These are phyloP conservation scores for Alternaria solani DNA, from an alignment of 2,329 filamentous ascomycete species.

Conservation along the genomic window DNA sequence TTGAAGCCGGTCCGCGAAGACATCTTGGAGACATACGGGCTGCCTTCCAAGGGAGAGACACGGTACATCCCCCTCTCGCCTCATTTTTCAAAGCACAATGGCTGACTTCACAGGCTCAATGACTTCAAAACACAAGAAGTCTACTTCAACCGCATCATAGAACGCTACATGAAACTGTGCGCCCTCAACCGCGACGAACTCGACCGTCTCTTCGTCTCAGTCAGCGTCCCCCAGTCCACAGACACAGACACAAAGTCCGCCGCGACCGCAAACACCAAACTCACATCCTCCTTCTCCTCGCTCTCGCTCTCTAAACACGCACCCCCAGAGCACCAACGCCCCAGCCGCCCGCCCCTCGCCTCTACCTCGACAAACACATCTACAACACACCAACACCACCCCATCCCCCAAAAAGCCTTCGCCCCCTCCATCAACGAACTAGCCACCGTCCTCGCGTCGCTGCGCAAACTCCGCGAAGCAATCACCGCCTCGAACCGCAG, in stretches of 20 bases:
- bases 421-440: slow-evolving; percentile 63
- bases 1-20: slow-evolving; percentile 79
- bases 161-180: slow-evolving; percentile 90
- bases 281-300: slow-evolving; percentile 24
- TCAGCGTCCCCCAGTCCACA: slow-evolving; percentile 51
- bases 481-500: slow-evolving; percentile 79
- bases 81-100: background rate
- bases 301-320: slow-evolving; percentile 32
- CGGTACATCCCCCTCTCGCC: slow-evolving; percentile 61
- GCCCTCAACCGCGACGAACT: slow-evolving; percentile 77
- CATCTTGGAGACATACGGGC: slow-evolving; percentile 79
- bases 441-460: slow-evolving; percentile 77
- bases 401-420: slow-evolving; percentile 35
- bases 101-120: slow-evolving; percentile 48
- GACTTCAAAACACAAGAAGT: slow-evolving; percentile 80
- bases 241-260: slow-evolving; percentile 1
- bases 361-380: slow-evolving; percentile 6
- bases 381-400: slow-evolving; percentile 22
- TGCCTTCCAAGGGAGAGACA: slow-evolving; percentile 90
- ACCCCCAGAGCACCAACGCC: slow-evolving; percentile 8
- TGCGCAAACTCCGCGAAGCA: slow-evolving; percentile 91
- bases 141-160: slow-evolving; percentile 87
- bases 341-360: slow-evolving; percentile 2
- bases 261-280: slow-evolving; percentile 15
- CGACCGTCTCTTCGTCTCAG: slow-evolving; percentile 75